Conservation (phyloP, 257 asterid genomes). For the Petunia axillaris region DNA sequence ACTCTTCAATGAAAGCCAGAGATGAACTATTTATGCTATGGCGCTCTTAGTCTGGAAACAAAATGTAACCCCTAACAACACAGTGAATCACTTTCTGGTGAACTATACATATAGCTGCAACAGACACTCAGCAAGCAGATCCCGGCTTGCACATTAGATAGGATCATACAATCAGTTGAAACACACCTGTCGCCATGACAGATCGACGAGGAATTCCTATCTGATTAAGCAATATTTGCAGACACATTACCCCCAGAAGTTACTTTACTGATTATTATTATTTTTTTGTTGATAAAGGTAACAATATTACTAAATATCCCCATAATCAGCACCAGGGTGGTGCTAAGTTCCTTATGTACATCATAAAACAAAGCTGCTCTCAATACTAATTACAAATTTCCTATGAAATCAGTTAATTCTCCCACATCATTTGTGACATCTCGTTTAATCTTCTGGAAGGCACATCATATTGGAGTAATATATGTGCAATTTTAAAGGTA, state of each 20-base stretch:
- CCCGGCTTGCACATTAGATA: not conserved
- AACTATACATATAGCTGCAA: not conserved
- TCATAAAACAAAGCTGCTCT: no score
- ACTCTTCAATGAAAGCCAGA: not conserved
- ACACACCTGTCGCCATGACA: not conserved
- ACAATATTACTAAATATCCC: no score
- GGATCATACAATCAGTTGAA: not conserved
- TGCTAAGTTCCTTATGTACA: no score
- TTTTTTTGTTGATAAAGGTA: no score
- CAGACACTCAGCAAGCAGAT: constrained; percentile 7
- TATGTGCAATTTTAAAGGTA: not conserved
- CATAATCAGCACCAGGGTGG: no score
- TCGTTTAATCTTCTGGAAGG: no score
- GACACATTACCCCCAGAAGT: not conserved
- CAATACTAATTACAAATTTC: no score
- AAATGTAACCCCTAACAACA: not conserved
- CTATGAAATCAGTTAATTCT: no score
- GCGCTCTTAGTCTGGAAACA: not conserved
- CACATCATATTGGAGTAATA: not conserved
- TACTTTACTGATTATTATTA: not conserved
- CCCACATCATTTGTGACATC: no score
- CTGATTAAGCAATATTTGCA: not conserved
- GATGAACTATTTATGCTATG: not conserved
- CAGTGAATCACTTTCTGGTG: not conserved
- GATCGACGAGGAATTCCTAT: not conserved